Evolutionary conservation across 2,329 filamentous ascomycete genomes (phyloP).

Genomic region (Fusarium torreyae): DNA sequence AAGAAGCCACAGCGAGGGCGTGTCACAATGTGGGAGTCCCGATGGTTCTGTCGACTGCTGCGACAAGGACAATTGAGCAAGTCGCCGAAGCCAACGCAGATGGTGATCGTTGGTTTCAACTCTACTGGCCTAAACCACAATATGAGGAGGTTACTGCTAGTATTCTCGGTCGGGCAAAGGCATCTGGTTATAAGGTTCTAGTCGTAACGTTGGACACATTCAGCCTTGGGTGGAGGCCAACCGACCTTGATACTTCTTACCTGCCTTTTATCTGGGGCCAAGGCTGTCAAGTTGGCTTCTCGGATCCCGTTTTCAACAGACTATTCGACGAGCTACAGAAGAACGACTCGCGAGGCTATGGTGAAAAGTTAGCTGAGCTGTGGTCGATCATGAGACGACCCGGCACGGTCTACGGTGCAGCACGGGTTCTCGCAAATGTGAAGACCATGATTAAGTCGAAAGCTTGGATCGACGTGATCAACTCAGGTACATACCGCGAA

Average conservation of each 20-base stretch:
- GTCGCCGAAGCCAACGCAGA: slow-evolving; percentile 71
- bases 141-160: slow-evolving; percentile 76
- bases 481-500: slow-evolving; percentile 62
- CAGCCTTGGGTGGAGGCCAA: slow-evolving; percentile 77
- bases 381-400: slow-evolving; percentile 42
- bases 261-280: slow-evolving; percentile 71
- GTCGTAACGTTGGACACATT: slow-evolving; percentile 83
- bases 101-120: slow-evolving; percentile 78
- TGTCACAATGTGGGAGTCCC: slow-evolving; percentile 74
- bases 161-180: slow-evolving; percentile 73
- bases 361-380: slow-evolving; percentile 35
- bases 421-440: slow-evolving; percentile 34
- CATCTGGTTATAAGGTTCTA: slow-evolving; percentile 73
- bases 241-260: slow-evolving; percentile 75
- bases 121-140: slow-evolving; percentile 76
- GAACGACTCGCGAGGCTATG: slow-evolving; percentile 30
- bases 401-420: slow-evolving; percentile 43
- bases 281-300: slow-evolving; percentile 74
- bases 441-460: slow-evolving; percentile 37
- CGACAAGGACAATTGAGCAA: slow-evolving; percentile 75
- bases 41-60: slow-evolving; percentile 77
- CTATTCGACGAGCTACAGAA: slow-evolving; percentile 38
- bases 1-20: slow-evolving; percentile 74
- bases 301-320: slow-evolving; percentile 73
- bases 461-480: slow-evolving; percentile 46